Base-by-base conservation (phyloP, 2,329 filamentous ascomycete species). In the Phialophora macrospora region DNA sequence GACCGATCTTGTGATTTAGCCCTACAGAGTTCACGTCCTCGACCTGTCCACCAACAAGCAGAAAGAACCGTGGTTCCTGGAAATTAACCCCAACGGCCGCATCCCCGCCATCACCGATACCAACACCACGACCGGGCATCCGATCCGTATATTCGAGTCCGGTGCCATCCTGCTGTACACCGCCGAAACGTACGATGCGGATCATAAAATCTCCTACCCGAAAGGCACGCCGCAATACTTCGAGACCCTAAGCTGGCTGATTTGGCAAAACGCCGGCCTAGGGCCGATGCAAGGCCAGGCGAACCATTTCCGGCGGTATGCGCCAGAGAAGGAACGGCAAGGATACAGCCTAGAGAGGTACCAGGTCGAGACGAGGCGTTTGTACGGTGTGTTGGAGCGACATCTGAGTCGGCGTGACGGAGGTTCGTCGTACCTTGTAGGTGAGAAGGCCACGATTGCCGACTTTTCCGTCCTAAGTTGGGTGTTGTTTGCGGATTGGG, bases 71-170 rank as follows among this genome's bases (percentile, higher is more conserved):
- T 81, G 80, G 79, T 83, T 78, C 70, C 67, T 81, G 48, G 75
- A 79, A 54, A 80, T 82, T 62, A 82, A 81, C 64, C 81, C 80
- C 17, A 82, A 82, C 69, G 81, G 80, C 46, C 78, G 80, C 48
- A 81, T 82, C 57, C 80, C 80, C 14, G 80, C 80, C 22, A 74
- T 82, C 49, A 28, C 22, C n/a, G 49, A 52, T 14, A 5, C 26
- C 5, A n/a, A 22, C 14, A 7, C 6, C 20, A 48, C 6, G 2
- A 73, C 76, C 32, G 80, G 82, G 71, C 73, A 73, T 38, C 64
- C 71, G 0, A 68, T 77, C 71, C 74, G 75, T 2, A 73, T 82
- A 44, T 82, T 83, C 66, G 80, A 82, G 67, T 79, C 78, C 57
- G 79, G 79, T 7, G 74, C 79, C 1, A 79, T 83, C 55, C 76